Conservation (phyloP, 495 filamentous ascomycete species). For the Evansstolkia leycettana region DNA sequence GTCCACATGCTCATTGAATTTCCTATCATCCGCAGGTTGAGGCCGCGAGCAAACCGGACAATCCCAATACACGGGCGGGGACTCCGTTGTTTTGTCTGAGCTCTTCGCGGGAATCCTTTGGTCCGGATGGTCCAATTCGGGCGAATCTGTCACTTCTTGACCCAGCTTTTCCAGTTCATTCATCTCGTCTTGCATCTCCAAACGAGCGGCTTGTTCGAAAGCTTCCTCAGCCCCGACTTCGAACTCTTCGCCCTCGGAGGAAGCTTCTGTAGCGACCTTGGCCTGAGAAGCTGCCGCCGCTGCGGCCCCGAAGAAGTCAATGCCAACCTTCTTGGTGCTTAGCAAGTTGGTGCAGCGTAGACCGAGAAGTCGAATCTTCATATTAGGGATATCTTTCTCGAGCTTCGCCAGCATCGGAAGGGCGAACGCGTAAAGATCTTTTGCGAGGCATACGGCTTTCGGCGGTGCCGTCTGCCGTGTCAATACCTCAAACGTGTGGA, state of each 20-base stretch:
- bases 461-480: slow-evolving; percentile 69
- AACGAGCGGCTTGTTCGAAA: slow-evolving; percentile 51
- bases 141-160: slow-evolving; percentile 35
- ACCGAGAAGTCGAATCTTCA: slow-evolving; percentile 82
- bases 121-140: slow-evolving; percentile 3
- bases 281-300: slow-evolving; percentile 12
- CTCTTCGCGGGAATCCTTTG: slow-evolving; percentile 3
- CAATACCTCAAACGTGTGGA: slow-evolving; percentile 86
- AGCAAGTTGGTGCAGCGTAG: slow-evolving; percentile 78
- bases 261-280: slow-evolving; percentile 5
- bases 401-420: slow-evolving; percentile 77
- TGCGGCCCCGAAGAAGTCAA: slow-evolving; percentile 66
- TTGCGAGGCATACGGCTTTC: slow-evolving; percentile 55
- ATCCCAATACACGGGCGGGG: slow-evolving; percentile 48
- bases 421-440: slow-evolving; percentile 73
- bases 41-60: slow-evolving; percentile 77
- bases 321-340: slow-evolving; percentile 63
- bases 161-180: slow-evolving; percentile 49
- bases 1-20: slow-evolving; percentile 91
- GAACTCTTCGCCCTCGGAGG: slow-evolving; percentile 30
- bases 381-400: slow-evolving; percentile 69
- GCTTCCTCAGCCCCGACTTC: slow-evolving; percentile 58
- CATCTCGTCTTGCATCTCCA: slow-evolving; percentile 54
- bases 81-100: neutral
- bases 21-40: slow-evolving; percentile 59